A percentile compares a stretch with the other conserved stretches of the same genome.
These are phyloP conservation scores for Linnemannia elongata DNA, from an alignment of 192 early-diverging fungal species.

Conservation along the genomic window DNA sequence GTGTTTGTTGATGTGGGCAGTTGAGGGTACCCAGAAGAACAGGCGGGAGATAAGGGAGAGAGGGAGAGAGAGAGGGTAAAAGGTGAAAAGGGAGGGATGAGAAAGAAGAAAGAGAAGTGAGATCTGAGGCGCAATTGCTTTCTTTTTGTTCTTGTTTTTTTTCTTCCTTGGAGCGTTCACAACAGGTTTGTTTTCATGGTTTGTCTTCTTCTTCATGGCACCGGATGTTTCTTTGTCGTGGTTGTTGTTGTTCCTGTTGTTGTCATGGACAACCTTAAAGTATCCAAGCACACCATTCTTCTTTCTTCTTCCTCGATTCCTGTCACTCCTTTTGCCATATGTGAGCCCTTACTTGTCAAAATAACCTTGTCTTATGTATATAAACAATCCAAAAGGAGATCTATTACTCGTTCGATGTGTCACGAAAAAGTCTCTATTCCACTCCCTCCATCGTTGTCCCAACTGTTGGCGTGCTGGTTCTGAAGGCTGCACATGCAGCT, in stretches of 20 bases:
- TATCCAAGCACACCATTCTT: not conserved
- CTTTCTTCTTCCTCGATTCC: not conserved
- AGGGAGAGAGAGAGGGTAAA: not conserved
- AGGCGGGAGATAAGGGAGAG: not conserved
- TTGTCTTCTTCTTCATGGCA: not conserved
- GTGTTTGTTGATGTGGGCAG: not conserved
- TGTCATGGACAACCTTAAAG: not conserved
- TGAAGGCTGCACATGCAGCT: no score
- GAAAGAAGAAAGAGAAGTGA: not conserved
- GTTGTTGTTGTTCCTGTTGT: not conserved
- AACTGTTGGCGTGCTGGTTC: no score
- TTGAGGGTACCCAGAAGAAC: constrained; percentile 16
- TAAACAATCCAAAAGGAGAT: not conserved
- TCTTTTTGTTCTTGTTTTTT: not conserved
- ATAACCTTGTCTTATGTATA: not conserved
- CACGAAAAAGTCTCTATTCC: no score
- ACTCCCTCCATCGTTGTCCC: no score
- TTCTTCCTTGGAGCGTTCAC: not conserved
- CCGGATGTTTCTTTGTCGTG: not conserved
- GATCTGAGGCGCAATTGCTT: not conserved
- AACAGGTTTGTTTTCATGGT: not conserved
- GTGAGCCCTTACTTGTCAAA: not conserved
- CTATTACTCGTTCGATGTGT: not conserved
- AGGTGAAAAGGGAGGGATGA: not conserved
- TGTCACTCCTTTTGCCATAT: not conserved